Percentiles rank a stretch among this genome's conserved stretches.
These are phyloP conservation scores for Tolypocladium inflatum DNA, from an alignment of 2,329 filamentous ascomycete species.

Conservation along the genomic window DNA sequence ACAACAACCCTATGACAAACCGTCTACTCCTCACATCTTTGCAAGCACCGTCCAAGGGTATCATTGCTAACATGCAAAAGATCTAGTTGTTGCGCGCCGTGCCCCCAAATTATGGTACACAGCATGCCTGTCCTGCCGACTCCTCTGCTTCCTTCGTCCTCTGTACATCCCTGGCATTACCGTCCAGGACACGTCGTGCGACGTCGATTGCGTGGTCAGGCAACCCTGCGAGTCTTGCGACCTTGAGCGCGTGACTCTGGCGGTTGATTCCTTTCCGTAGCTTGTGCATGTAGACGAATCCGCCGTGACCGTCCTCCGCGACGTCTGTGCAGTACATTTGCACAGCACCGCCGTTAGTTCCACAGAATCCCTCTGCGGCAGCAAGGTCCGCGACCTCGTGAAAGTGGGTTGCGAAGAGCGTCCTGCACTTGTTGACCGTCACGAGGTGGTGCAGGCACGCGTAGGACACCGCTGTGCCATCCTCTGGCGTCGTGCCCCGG, in stretches of 20 bases:
- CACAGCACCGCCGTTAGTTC: slow-evolving; percentile 32
- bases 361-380: slow-evolving; percentile 33
- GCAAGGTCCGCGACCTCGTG: slow-evolving; percentile 76
- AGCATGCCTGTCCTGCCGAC: slow-evolving; percentile 1
- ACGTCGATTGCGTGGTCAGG: slow-evolving; percentile 62
- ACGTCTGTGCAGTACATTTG: slow-evolving; percentile 86
- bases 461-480: slow-evolving; percentile 83
- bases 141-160: slow-evolving; percentile 3
- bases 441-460: slow-evolving; percentile 81
- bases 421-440: slow-evolving; percentile 64
- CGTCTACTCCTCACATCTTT: slow-evolving; percentile 8
- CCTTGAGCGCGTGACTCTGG: slow-evolving; percentile 85
- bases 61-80: slow-evolving; percentile 26
- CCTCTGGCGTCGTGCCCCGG: slow-evolving; percentile 84
- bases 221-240: slow-evolving; percentile 78
- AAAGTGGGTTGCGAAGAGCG: slow-evolving; percentile 93
- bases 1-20: slow-evolving; percentile 50
- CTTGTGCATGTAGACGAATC: slow-evolving; percentile 81
- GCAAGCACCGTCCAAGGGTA: slow-evolving; percentile 18
- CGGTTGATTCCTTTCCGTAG: slow-evolving; percentile 75
- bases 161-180: slow-evolving; percentile 1
- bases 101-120: background rate
- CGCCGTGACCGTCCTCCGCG: slow-evolving; percentile 57
- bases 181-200: slow-evolving; percentile 48
- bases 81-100: slow-evolving; percentile 1